Evolutionary conservation across 1,139 yeast species (phyloP).

Genomic region (Saccharomyces hybrid): DNA sequence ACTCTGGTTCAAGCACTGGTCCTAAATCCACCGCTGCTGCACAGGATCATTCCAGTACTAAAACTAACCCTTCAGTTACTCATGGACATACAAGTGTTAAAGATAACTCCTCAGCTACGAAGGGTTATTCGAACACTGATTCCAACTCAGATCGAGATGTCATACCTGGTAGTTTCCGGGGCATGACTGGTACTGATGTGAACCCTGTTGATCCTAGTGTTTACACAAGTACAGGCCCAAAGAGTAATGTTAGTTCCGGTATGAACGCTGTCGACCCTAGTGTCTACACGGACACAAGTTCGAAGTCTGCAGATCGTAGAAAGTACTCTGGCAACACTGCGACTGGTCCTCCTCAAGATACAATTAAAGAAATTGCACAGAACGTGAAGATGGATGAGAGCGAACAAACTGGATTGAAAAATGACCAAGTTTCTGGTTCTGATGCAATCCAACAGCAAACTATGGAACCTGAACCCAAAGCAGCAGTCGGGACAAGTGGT

Average conservation of each 20-base stretch:
- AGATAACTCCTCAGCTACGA: not conserved
- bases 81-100: not conserved
- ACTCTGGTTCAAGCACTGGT: not conserved
- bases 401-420: not conserved
- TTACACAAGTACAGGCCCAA: not conserved
- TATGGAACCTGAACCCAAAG: not conserved
- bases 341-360: not conserved
- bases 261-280: not conserved
- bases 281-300: not conserved
- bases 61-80: not conserved
- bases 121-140: not conserved
- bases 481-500: not conserved
- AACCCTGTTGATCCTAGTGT: not conserved
- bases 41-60: not conserved
- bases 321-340: not conserved
- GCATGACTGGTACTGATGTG: not conserved
- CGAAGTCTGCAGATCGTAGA: not conserved
- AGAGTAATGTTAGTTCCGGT: no score
- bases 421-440: not conserved
- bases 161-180: not conserved
- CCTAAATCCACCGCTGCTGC: not conserved
- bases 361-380: not conserved
- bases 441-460: not conserved
- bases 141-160: not conserved
- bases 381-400: not conserved